Percentiles rank a stretch among this genome's conserved stretches.
Evolutionary conservation across 805 yeast species (phyloP).

Genomic region (Sugiyamaella boreocaroliniensis): DNA sequence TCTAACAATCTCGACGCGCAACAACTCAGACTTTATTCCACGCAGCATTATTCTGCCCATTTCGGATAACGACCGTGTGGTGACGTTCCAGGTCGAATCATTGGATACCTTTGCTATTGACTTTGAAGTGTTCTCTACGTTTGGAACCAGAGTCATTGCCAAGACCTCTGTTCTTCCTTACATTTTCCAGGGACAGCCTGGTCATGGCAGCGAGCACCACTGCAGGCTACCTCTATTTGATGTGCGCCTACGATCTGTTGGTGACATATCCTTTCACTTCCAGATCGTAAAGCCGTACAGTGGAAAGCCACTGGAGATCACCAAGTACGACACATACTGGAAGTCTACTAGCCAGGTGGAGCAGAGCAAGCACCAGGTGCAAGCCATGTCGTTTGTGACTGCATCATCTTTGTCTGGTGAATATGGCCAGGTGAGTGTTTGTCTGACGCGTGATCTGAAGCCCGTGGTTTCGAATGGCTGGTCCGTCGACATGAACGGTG

Average conservation of each 20-base stretch:
- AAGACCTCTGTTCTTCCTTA: slow-evolving; percentile 74
- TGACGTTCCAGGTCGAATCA: slow-evolving; percentile 78
- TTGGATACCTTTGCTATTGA: slow-evolving; percentile 70
- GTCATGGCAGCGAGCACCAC: slow-evolving; percentile 31
- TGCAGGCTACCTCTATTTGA: slow-evolving; percentile 70
- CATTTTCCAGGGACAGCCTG: slow-evolving; percentile 38
- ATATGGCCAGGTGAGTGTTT: slow-evolving; percentile 63
- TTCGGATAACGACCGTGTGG: slow-evolving; percentile 55
- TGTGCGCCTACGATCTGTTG: slow-evolving; percentile 70
- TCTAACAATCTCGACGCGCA: slow-evolving; percentile 68
- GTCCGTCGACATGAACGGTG: slow-evolving; percentile 25
- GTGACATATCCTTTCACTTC: slow-evolving; percentile 68
- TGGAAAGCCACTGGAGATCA: slow-evolving; percentile 76
- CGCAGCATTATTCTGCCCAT: slow-evolving; percentile 77
- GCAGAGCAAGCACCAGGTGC: slow-evolving; percentile 21
- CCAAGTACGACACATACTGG: slow-evolving; percentile 96
- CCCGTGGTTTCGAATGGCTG: slow-evolving; percentile 49
- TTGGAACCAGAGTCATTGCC: slow-evolving; percentile 88
- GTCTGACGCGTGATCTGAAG: slow-evolving; percentile 72
- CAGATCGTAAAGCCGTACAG: slow-evolving; percentile 85
- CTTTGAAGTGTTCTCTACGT: slow-evolving; percentile 87
- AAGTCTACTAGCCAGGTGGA: slow-evolving; percentile 65
- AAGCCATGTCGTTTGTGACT: slow-evolving; percentile 67
- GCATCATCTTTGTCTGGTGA: slow-evolving; percentile 85
- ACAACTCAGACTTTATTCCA: slow-evolving; percentile 74